Conservation (phyloP, 2,329 filamentous ascomycete genomes). For the Phaeomoniella chlamydospora region DNA sequence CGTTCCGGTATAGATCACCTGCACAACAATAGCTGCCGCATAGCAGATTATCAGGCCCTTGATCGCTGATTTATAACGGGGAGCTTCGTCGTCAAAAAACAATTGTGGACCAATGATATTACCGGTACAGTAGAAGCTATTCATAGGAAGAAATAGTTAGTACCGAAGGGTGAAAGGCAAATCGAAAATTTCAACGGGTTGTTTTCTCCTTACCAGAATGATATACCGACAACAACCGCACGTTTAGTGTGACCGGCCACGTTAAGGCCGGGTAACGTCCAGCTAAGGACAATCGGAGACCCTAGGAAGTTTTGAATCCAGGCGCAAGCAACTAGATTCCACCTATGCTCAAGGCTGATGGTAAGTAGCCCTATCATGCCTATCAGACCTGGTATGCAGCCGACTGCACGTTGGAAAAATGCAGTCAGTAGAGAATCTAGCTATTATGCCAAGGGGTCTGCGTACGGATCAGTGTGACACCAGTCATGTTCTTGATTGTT, state of each 20-base stretch:
- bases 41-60: constrained; percentile 13
- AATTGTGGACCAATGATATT: constrained; percentile 28
- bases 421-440: constrained; percentile 8
- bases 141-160: background rate
- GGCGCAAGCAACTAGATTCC: constrained; percentile 16
- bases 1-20: constrained; percentile 14
- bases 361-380: constrained; percentile 15
- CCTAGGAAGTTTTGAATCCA: constrained; percentile 19
- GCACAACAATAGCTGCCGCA: constrained; percentile 14
- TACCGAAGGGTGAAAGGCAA: background rate
- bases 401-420: background rate
- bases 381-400: constrained; percentile 7
- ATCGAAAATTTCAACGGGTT: no score
- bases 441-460: constrained; percentile 15
- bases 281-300: constrained; percentile 14
- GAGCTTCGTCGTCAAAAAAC: constrained; percentile 20
- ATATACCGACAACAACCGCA: constrained; percentile 27
- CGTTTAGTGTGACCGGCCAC: constrained; percentile 24
- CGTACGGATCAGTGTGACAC: constrained; percentile 7
- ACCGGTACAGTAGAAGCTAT: constrained; percentile 14
- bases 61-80: constrained; percentile 18
- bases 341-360: constrained; percentile 13
- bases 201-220: constrained; percentile 19
- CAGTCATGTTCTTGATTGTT: background rate
- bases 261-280: constrained; percentile 14